Evolutionary conservation across 2,329 filamentous ascomycete genomes (phyloP).

Genomic region (Dendrostoma leiphaemia): DNA sequence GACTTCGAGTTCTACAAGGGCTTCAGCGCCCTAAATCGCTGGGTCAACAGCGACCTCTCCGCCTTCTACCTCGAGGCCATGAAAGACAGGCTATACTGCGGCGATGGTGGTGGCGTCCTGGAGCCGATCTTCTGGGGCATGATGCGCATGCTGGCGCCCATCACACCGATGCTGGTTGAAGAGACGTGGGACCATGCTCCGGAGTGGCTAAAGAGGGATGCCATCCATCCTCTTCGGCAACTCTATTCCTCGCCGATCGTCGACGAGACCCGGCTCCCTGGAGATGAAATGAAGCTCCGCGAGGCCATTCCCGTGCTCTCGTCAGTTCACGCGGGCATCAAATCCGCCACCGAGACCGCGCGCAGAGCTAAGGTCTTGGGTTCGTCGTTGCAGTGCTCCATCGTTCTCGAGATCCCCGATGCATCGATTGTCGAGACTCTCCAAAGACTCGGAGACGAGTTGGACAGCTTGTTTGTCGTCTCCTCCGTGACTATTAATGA

Average conservation of each 20-base stretch:
- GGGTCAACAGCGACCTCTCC: constrained; percentile 80
- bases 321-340: constrained; percentile 64
- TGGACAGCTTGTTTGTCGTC: constrained; percentile 67
- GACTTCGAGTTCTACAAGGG: constrained; percentile 82
- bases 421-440: constrained; percentile 33
- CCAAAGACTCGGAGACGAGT: constrained; percentile 45
- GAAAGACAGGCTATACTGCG: constrained; percentile 91
- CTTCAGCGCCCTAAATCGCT: constrained; percentile 70
- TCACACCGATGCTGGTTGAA: constrained; percentile 80
- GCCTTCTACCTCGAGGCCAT: constrained; percentile 91
- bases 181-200: constrained; percentile 84
- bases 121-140: constrained; percentile 70
- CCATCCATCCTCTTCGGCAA: constrained; percentile 43
- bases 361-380: constrained; percentile 71
- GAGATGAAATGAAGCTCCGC: constrained; percentile 38
- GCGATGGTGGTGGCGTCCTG: constrained; percentile 62
- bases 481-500: constrained; percentile 56
- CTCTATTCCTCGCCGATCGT: constrained; percentile 45
- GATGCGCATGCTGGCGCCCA: constrained; percentile 74
- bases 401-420: constrained; percentile 53
- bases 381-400: constrained; percentile 75
- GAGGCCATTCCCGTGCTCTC: constrained; percentile 47
- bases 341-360: constrained; percentile 71
- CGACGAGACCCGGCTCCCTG: constrained; percentile 35
- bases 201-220: constrained; percentile 52